Evolutionary conservation across 1,284 basidiomycete genomes (phyloP), one percentile per base, ranked within the genome.

Genomic region (Earliella scabrosa): DNA sequence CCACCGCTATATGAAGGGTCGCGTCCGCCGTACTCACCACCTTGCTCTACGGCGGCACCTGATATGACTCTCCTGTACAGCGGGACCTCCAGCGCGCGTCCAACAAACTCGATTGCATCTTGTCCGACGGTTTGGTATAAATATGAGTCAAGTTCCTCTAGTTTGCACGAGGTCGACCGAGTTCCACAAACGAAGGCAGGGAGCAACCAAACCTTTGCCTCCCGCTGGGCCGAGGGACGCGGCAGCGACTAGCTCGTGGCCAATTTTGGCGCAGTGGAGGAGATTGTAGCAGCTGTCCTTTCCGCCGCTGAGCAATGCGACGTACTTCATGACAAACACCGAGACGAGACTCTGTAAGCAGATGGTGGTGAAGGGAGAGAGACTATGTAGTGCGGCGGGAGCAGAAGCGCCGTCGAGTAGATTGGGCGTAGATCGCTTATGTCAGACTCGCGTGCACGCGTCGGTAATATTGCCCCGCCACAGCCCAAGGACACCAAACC

Each of bases 251-350:
- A 98, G 83, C 60, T 93, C 79, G 71, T 99, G 97, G 0, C 93
- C 91, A 68, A 98, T 93, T 56, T 83, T 81, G 36, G 85, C 77
- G 68, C 94, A 96, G 74, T 99, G 96, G 24, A 95, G 75, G 24
- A 99, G 83, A 68, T 98, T 98, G 81, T 90, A 99, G 79, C 95
- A 97, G 70, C 92, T 95, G 75, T 99, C 97, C 74, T 99, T 99
- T 41, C 97, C 97, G 31, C 97, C 97, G 52, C 95, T 98, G 46
- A 99, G 86, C 54, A 99, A 80, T 2, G 92, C 97, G 64, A 98
- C 88, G 71, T 97, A 95, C 76, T 95, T 96, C 95, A 97, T 97
- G 45, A 43, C 16, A 21, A 29, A 27, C 29, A 21, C 16, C 18
- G 36, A 18, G 18, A n/a, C n/a, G n/a, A n/a, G n/a, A n/a, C n/a